Percentiles rank a stretch among this genome's conserved stretches.
Evolutionary conservation across 2,329 filamentous ascomycete species (phyloP).

Genomic region (Tetracladium maxilliforme): DNA sequence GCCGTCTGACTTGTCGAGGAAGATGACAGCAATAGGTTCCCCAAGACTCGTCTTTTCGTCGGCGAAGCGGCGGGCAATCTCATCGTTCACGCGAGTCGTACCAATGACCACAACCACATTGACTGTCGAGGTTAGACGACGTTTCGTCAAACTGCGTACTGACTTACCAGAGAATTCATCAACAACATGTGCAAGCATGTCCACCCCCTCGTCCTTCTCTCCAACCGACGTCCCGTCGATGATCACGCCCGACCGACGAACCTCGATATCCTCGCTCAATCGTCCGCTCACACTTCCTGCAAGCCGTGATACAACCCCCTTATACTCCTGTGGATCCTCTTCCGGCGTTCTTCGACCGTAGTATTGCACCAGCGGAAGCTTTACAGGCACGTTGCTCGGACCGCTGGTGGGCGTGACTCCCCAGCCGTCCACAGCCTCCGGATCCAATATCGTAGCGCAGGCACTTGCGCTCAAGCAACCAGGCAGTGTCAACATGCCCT

Average conservation of each 20-base stretch:
- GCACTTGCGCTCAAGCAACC: constrained; percentile 78
- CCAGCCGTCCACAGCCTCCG: constrained; percentile 81
- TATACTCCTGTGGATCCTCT: constrained; percentile 59
- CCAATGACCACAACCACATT: constrained; percentile 75
- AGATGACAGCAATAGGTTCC: constrained; percentile 61
- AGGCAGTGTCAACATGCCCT: constrained; percentile 64
- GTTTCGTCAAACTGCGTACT: constrained; percentile 4
- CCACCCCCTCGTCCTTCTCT: constrained; percentile 50
- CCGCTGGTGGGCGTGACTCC: constrained; percentile 84
- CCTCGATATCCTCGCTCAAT: constrained; percentile 58
- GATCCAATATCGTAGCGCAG: constrained; percentile 75
- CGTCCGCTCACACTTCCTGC: constrained; percentile 66
- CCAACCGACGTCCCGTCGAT: constrained; percentile 66
- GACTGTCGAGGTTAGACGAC: constrained; percentile 34
- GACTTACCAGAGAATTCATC: constrained; percentile 47
- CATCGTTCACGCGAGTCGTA: constrained; percentile 59
- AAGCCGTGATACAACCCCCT: constrained; percentile 58
- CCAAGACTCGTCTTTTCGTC: constrained; percentile 37
- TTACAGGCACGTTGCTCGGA: constrained; percentile 76
- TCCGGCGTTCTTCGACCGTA: constrained; percentile 64
- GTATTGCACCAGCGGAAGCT: constrained; percentile 82
- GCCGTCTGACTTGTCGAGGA: constrained; percentile 73
- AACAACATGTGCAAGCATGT: constrained; percentile 68
- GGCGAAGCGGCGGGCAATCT: constrained; percentile 57
- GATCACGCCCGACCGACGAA: constrained; percentile 63